phyloP scores from a whole-genome alignment of 2,329 filamentous ascomycete genomes.

The Mycocentrospora acerina region DNA sequence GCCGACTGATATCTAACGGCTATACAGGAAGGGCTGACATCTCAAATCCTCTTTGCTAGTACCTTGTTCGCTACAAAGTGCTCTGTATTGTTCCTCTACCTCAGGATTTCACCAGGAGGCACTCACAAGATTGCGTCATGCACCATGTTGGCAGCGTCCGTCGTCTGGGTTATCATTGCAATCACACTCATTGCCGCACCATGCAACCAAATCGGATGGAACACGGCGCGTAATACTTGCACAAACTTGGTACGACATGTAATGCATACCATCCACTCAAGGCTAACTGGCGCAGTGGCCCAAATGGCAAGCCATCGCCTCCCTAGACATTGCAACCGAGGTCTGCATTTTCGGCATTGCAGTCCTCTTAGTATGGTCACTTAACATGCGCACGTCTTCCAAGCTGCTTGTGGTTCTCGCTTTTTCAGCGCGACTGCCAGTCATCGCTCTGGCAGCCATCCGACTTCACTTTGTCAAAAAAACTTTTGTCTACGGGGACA shows the following conservation, averaged over 20 bases:
- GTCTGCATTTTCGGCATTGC: conserved; percentile 30
- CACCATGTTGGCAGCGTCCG: conserved; percentile 18
- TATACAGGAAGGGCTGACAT: conserved; percentile 29
- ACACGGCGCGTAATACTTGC: conserved; percentile 5
- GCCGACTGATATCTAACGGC: conserved; percentile 16
- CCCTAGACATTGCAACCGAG: conserved; percentile 32
- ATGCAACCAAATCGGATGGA: conserved; percentile 19
- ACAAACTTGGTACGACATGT: conserved; percentile 21
- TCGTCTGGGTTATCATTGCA: conserved; percentile 24
- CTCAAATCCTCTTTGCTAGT: conserved; percentile 33
- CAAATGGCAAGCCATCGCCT: conserved; percentile 32
- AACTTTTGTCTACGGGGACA: conserved; percentile 14
- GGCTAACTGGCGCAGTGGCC: conserved; percentile 20
- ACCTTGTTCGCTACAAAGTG: conserved; percentile 32
- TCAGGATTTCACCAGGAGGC: conserved; percentile 28
- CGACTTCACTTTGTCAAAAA: conserved; percentile 30
- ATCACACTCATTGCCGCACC: conserved; percentile 27
- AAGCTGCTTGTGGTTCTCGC: conserved; percentile 32
- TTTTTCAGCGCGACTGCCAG: conserved; percentile 32
- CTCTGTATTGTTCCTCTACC: conserved; percentile 30
- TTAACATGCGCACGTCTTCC: conserved; percentile 28
- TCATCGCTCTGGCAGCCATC: conserved; percentile 26
- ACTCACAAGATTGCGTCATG: conserved; percentile 23
- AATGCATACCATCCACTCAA: neutral
- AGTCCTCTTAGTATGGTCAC: conserved; percentile 24